phyloP scores from a whole-genome alignment of 768 basidiomycete species.

The Leucosporidium creatinivorum region DNA sequence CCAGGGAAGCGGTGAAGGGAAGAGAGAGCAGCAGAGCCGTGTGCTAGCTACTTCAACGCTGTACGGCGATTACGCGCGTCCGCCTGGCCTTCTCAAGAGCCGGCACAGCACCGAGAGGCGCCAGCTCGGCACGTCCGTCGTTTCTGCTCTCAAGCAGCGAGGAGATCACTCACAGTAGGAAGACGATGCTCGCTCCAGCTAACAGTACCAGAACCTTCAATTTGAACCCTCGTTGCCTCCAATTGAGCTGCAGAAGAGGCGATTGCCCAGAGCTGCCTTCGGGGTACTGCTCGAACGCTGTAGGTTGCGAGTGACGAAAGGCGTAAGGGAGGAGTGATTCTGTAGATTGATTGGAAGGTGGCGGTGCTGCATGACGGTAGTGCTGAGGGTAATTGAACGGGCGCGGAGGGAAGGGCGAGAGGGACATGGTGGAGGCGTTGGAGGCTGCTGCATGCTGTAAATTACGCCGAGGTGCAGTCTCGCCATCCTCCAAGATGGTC shows the following conservation, averaged over 20 bases:
- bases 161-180: neutral
- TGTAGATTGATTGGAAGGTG: neutral
- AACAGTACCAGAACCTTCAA: neutral
- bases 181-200: neutral
- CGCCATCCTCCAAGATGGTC: too few species aligned
- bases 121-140: neutral
- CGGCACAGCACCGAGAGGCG: neutral
- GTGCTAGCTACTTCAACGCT: too few species aligned
- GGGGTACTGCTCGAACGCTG: neutral
- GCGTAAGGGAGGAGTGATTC: neutral
- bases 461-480: too few species aligned
- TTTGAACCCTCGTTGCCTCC: neutral
- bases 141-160: neutral
- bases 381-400: neutral
- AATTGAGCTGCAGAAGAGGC: neutral
- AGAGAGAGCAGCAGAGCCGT: too few species aligned
- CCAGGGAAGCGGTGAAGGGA: too few species aligned
- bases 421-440: slow-evolving; percentile 1
- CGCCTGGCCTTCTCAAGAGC: neutral
- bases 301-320: neutral
- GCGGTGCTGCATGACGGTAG: neutral
- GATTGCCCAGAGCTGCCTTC: neutral
- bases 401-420: neutral
- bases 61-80: too few species aligned
- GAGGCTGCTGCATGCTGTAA: neutral